Evolutionary conservation across 108 stramenopile species (phyloP).

Genomic region (Skeletonema potamos): DNA sequence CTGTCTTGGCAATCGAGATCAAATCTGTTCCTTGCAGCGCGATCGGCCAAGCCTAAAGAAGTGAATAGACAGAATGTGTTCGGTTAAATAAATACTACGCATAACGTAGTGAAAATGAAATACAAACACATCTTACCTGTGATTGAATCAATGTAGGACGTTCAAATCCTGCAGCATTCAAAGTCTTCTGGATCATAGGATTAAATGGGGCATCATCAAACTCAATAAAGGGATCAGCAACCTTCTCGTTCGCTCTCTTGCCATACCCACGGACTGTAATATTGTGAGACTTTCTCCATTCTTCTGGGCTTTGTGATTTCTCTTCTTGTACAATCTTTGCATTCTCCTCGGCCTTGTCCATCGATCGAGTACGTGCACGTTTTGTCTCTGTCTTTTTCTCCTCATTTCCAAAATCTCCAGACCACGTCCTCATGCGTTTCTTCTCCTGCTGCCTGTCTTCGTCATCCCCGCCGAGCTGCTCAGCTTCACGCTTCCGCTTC

Average conservation of each 20-base stretch:
- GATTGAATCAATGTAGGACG: constrained; percentile 85
- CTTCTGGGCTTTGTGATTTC: constrained; percentile 57
- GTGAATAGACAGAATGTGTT: not conserved
- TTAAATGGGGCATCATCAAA: constrained; percentile 84
- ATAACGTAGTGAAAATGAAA: not conserved
- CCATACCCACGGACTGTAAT: constrained; percentile 77
- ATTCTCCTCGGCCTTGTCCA: constrained; percentile 79
- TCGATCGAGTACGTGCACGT: constrained; percentile 77
- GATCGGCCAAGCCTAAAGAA: constrained; percentile 83
- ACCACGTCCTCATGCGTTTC: constrained; percentile 81
- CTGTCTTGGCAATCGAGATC: constrained; percentile 98
- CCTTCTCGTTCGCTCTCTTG: constrained; percentile 12
- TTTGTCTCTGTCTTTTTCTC: constrained; percentile 13
- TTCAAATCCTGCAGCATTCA: constrained; percentile 80
- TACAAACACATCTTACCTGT: constrained; percentile 48
- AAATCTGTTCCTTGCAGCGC: constrained; percentile 88
- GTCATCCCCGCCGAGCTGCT: constrained; percentile 53
- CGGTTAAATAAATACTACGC: not conserved
- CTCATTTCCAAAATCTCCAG: constrained; percentile 56
- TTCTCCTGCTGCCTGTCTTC: constrained; percentile 67
- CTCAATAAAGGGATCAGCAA: constrained; percentile 70
- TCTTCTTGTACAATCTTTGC: constrained; percentile 41
- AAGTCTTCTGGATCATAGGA: constrained; percentile 55
- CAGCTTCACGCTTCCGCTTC: constrained; percentile 51
- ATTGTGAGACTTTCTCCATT: constrained; percentile 77